phyloP scores from a whole-genome alignment of 1,284 basidiomycete genomes.

The Sanghuangporus sanghuang region DNA sequence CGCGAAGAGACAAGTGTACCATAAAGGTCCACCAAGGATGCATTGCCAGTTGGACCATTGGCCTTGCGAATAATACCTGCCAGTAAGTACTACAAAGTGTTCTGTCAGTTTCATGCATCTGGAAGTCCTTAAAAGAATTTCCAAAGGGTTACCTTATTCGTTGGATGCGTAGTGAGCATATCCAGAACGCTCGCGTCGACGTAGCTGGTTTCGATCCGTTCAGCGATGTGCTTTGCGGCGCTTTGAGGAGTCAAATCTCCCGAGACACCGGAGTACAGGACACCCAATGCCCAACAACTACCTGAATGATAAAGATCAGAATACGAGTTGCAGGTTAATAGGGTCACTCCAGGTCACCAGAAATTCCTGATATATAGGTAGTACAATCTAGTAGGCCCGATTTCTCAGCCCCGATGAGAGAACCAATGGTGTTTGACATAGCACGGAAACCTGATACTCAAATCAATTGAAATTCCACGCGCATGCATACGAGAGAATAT shows the following conservation, averaged over 20 bases:
- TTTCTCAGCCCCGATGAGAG: constrained; percentile 30
- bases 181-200: constrained; percentile 33
- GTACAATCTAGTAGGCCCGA: constrained; percentile 32
- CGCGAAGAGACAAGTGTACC: constrained; percentile 36
- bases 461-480: background rate
- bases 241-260: constrained; percentile 24
- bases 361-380: constrained; percentile 36
- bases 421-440: constrained; percentile 38
- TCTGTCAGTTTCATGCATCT: background rate
- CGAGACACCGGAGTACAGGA: constrained; percentile 34
- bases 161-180: constrained; percentile 30
- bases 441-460: constrained; percentile 30
- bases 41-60: constrained; percentile 27
- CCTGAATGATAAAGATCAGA: constrained; percentile 17
- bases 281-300: constrained; percentile 35
- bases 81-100: constrained; percentile 23
- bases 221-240: constrained; percentile 29
- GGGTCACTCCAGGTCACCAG: constrained; percentile 24
- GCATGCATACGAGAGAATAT: constrained; percentile 6
- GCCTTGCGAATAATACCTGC: constrained; percentile 34
- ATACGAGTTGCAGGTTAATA: background rate
- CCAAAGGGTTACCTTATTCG: constrained; percentile 28
- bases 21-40: constrained; percentile 34
- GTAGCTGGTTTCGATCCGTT: constrained; percentile 33
- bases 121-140: background rate